Conservation (phyloP, 2,329 filamentous ascomycete species). For the Neophaeococcomyces aloes region DNA sequence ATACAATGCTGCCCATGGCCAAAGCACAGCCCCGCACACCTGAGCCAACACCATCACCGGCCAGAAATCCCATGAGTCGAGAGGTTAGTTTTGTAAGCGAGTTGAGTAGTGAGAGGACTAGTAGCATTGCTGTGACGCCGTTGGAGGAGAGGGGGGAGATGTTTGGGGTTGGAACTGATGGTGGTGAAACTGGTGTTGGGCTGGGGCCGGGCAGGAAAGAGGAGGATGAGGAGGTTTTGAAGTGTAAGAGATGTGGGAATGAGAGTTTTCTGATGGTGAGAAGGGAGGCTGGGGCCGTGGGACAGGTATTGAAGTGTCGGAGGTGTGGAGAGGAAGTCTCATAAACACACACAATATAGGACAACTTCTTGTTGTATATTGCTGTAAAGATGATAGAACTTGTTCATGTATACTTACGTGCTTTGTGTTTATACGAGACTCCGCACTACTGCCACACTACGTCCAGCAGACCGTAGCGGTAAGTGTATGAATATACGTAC, state of each 20-base stretch:
- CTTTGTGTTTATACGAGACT: too few relatives aligned
- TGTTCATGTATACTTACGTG: too few relatives aligned
- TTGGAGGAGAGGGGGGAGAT: background rate
- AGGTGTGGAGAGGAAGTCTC: constrained; percentile 13
- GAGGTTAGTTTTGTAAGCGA: constrained; percentile 17
- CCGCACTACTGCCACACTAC: too few relatives aligned
- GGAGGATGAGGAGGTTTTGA: constrained; percentile 15
- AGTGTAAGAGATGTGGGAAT: constrained; percentile 18
- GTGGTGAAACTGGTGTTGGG: background rate
- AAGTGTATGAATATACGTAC: too few relatives aligned
- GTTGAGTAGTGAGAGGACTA: constrained; percentile 17
- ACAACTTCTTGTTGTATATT: too few relatives aligned
- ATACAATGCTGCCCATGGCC: constrained; percentile 18
- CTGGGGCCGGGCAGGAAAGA: background rate
- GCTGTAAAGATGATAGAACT: too few relatives aligned
- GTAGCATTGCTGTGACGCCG: constrained; percentile 9
- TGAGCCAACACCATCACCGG: constrained; percentile 9
- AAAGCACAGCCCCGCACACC: constrained; percentile 16
- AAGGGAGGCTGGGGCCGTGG: constrained; percentile 3
- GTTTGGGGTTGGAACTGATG: background rate
- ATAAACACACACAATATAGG: too few relatives aligned
- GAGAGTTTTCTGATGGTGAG: constrained; percentile 18
- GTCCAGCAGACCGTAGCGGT: too few relatives aligned
- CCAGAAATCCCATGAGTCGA: constrained; percentile 15
- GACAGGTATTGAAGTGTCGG: constrained; percentile 18